These are phyloP conservation scores for Sclerotinia nivalis DNA, from an alignment of 2,329 filamentous ascomycete genomes.

Conservation along the genomic window DNA sequence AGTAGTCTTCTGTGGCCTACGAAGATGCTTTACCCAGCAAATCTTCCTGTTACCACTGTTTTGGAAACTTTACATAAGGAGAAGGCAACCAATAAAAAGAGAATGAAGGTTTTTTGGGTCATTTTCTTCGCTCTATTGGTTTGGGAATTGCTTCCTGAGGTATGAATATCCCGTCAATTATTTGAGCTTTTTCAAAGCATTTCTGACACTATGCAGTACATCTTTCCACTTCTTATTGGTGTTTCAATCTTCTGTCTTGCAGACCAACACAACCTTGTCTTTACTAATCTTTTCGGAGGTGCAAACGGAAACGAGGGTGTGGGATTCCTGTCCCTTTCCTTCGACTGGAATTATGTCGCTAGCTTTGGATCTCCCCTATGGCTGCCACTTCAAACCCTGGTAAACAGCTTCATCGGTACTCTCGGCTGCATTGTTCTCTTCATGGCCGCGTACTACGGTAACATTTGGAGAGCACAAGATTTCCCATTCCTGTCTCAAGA, in stretches of 20 bases:
- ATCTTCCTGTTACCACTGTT: conserved; percentile 49
- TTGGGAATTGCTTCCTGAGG: conserved; percentile 27
- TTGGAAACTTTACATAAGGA: conserved; percentile 46
- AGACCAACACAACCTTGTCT: conserved; percentile 45
- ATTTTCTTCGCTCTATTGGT: conserved; percentile 32
- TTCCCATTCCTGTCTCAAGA: conserved; percentile 49
- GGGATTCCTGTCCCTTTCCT: conserved; percentile 42
- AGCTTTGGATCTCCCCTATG: conserved; percentile 31
- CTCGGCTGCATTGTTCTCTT: conserved; percentile 41
- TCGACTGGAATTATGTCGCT: conserved; percentile 49
- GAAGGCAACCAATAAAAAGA: conserved; percentile 44
- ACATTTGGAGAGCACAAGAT: conserved; percentile 45
- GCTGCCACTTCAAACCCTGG: conserved; percentile 42
- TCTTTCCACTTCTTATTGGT: conserved; percentile 51
- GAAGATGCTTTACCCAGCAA: conserved; percentile 65
- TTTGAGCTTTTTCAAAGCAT: background rate
- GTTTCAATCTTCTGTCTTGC: conserved; percentile 50
- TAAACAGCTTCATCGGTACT: conserved; percentile 41
- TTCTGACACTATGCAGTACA: conserved; percentile 20
- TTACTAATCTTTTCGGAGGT: conserved; percentile 54
- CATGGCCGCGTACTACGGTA: conserved; percentile 47
- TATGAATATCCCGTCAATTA: background rate
- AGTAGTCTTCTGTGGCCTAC: conserved; percentile 60
- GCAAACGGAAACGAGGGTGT: conserved; percentile 48
- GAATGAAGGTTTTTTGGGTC: conserved; percentile 40